These are phyloP conservation scores for Penicillium sp. DNA, from an alignment of 2,329 filamentous ascomycete species.

Conservation along the genomic window DNA sequence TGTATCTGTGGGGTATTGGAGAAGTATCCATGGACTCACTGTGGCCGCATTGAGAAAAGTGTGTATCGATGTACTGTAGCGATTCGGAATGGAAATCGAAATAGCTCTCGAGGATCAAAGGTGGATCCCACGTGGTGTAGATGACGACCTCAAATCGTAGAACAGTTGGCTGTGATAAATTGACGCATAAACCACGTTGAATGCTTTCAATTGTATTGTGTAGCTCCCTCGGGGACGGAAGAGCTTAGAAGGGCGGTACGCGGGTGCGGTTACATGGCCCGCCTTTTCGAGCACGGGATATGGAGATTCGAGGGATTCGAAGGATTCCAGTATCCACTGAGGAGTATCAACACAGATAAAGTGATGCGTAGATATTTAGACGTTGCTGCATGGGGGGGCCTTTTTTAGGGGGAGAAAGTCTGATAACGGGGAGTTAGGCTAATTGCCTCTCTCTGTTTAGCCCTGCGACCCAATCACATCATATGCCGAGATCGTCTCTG, in stretches of 20 bases:
- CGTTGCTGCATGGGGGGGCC: neutral
- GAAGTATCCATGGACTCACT: conserved; percentile 23
- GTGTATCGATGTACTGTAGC: neutral
- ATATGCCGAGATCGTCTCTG: conserved; percentile 1
- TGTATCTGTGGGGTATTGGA: neutral
- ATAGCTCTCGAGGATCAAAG: neutral
- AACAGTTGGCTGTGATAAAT: neutral
- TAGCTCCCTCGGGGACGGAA: conserved; percentile 6
- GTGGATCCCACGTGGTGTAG: conserved; percentile 7
- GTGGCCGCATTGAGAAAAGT: conserved; percentile 28
- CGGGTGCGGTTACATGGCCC: conserved; percentile 16
- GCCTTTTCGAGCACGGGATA: conserved; percentile 17
- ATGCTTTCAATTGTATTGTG: neutral
- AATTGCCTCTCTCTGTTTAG: neutral
- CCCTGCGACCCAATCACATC: conserved; percentile 5
- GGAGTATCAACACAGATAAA: neutral
- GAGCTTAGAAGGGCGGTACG: conserved; percentile 6
- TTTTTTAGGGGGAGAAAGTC: neutral
- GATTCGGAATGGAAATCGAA: neutral
- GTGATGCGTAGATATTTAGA: neutral
- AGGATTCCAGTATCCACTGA: neutral
- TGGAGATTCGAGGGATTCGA: conserved; percentile 6
- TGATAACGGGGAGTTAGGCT: conserved; percentile 5
- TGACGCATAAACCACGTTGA: neutral
- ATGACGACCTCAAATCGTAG: neutral